Percentiles rank a stretch among this genome's conserved stretches.
These are phyloP conservation scores for Xylariaceae sp. DNA, from an alignment of 2,329 filamentous ascomycete species.

Conservation along the genomic window DNA sequence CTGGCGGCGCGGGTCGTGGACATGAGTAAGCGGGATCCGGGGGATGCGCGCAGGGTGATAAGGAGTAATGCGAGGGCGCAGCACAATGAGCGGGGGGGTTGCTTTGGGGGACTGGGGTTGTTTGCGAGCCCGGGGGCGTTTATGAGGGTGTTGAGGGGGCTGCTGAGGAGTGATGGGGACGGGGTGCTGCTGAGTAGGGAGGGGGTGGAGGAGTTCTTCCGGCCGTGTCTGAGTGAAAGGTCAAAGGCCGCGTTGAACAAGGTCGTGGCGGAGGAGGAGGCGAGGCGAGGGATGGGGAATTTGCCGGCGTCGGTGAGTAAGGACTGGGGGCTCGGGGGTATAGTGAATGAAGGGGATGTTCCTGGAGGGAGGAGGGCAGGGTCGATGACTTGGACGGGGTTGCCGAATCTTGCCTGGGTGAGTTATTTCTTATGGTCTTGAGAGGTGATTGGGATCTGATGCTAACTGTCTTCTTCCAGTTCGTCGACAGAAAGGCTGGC, in stretches of 20 bases:
- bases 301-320: slow-evolving; percentile 7
- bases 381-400: slow-evolving; percentile 16
- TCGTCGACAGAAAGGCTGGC: slow-evolving; percentile 12
- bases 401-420: slow-evolving; percentile 17
- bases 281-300: slow-evolving; percentile 14
- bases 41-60: slow-evolving; percentile 5
- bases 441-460: background rate
- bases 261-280: slow-evolving; percentile 6
- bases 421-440: background rate
- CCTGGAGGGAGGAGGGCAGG: slow-evolving; percentile 14
- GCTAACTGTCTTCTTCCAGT: slow-evolving; percentile 9
- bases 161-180: slow-evolving; percentile 11
- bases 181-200: slow-evolving; percentile 6
- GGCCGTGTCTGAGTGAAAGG: slow-evolving; percentile 12
- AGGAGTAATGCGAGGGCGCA: slow-evolving; percentile 13
- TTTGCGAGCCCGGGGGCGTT: slow-evolving; percentile 14
- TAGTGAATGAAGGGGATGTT: slow-evolving; percentile 16
- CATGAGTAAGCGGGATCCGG: slow-evolving; percentile 17
- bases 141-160: slow-evolving; percentile 11
- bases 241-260: slow-evolving; percentile 12
- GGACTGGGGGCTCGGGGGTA: slow-evolving; percentile 15
- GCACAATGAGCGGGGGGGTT: slow-evolving; percentile 13
- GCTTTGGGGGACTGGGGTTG: slow-evolving; percentile 15
- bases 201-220: slow-evolving; percentile 13
- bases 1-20: slow-evolving; percentile 10